Evolutionary conservation across 2,329 filamentous ascomycete species (phyloP).

Genomic region (Pyrenophora seminiperda): DNA sequence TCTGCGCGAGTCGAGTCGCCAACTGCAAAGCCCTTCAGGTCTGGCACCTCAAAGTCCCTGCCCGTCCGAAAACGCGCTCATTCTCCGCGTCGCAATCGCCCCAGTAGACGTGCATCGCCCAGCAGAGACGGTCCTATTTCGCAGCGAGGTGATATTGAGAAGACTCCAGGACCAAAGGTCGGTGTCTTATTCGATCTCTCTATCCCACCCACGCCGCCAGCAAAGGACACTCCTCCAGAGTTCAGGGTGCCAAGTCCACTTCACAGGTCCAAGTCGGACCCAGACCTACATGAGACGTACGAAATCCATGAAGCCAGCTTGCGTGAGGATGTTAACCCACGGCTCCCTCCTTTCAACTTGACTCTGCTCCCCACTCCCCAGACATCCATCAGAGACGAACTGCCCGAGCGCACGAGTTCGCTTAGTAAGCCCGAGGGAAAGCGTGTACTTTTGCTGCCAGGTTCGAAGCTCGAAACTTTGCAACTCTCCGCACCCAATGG

Average conservation of each 20-base stretch:
- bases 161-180: not conserved
- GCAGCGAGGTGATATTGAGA: slow-evolving; percentile 9
- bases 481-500: slow-evolving; percentile 13
- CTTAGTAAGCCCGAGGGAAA: slow-evolving; percentile 10
- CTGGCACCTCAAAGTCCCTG: slow-evolving; percentile 35
- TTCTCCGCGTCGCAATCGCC: slow-evolving; percentile 4
- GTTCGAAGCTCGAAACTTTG: slow-evolving; percentile 4
- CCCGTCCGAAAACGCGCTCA: slow-evolving; percentile 26
- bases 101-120: slow-evolving; percentile 13
- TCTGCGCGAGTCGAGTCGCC: slow-evolving; percentile 14
- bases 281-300: slow-evolving; percentile 24
- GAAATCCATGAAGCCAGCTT: not conserved
- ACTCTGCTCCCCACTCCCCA: slow-evolving; percentile 18
- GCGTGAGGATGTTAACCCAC: slow-evolving; percentile 14
- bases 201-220: slow-evolving; percentile 49
- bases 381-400: slow-evolving; percentile 29
- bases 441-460: slow-evolving; percentile 15
- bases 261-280: slow-evolving; percentile 19
- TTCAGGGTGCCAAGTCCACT: slow-evolving; percentile 23
- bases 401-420: slow-evolving; percentile 12
- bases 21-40: slow-evolving; percentile 23
- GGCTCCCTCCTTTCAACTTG: slow-evolving; percentile 23
- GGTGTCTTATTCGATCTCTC: slow-evolving; percentile 17
- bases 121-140: slow-evolving; percentile 9
- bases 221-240: slow-evolving; percentile 50